These are phyloP conservation scores for Streptanthus diversifolius DNA, from an alignment of 345 rosid genomes.

Conservation along the genomic window DNA sequence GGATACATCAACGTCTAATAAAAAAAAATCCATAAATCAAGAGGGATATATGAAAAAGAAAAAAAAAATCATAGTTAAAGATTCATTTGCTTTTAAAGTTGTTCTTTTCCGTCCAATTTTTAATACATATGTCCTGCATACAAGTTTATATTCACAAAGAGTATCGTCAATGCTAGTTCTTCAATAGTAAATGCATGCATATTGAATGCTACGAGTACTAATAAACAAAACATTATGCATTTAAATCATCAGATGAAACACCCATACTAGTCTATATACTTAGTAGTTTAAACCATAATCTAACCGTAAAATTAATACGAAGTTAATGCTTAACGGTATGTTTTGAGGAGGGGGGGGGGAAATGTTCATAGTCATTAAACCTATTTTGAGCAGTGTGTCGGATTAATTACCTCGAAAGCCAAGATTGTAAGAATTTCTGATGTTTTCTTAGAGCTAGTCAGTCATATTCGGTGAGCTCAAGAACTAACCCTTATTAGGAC, in stretches of 20 bases:
- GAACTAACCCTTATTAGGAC: constrained; percentile 1
- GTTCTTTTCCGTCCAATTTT: not conserved
- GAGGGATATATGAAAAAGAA: not conserved
- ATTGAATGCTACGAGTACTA: not conserved
- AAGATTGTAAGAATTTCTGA: constrained; percentile 16
- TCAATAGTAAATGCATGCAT: not conserved
- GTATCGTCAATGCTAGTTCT: not conserved
- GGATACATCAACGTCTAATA: not conserved
- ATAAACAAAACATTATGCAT: not conserved
- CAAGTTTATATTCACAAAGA: not conserved
- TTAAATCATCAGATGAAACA: not conserved
- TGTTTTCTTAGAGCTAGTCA: constrained; percentile 12
- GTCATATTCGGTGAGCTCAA: constrained; percentile 10
- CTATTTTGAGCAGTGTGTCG: constrained; percentile 8
- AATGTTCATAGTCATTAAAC: constrained; percentile 3
- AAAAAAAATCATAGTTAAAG: constrained; percentile 1
- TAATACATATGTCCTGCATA: not conserved
- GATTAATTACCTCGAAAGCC: constrained; percentile 19
- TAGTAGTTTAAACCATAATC: not conserved
- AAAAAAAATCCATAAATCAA: constrained; percentile 25
- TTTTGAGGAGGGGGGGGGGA: not conserved
- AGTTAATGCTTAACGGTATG: not conserved
- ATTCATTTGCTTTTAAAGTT: constrained; percentile 26
- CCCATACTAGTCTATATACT: too few species aligned
- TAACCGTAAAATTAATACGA: not conserved